Percentiles rank a stretch among this genome's conserved stretches.
These are phyloP conservation scores for Acer saccharum DNA, from an alignment of 345 rosid species.

Conservation along the genomic window DNA sequence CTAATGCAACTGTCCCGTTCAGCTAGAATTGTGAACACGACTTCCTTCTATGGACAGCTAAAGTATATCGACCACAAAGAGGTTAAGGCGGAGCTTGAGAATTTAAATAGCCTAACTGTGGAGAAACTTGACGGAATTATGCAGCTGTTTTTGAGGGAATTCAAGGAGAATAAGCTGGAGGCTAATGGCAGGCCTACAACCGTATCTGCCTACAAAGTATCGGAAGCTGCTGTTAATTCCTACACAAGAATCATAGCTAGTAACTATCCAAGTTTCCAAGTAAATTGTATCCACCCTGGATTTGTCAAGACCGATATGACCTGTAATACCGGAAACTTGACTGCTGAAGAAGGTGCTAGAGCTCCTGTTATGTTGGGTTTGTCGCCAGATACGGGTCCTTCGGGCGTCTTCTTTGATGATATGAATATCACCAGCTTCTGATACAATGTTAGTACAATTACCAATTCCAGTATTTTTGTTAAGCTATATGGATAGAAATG, in stretches of 20 bases:
- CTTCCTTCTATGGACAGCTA: constrained; percentile 23
- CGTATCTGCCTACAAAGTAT: neutral
- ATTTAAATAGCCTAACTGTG: constrained; percentile 6
- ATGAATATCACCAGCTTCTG: constrained; percentile 13
- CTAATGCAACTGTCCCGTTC: constrained; percentile 20
- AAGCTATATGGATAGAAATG: neutral
- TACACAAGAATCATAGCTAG: constrained; percentile 6
- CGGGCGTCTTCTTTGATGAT: constrained; percentile 8
- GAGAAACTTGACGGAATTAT: constrained; percentile 24
- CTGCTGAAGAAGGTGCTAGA: constrained; percentile 18
- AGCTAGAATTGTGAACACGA: constrained; percentile 24
- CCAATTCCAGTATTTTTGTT: neutral
- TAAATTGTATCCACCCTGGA: constrained; percentile 21
- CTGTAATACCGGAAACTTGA: constrained; percentile 2
- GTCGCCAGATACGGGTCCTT: constrained; percentile 17
- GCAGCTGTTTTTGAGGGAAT: constrained; percentile 12
- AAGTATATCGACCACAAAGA: constrained; percentile 9
- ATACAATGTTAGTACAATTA: neutral
- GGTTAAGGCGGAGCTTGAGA: neutral
- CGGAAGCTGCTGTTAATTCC: neutral
- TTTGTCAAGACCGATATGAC: constrained; percentile 12
- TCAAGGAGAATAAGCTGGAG: neutral
- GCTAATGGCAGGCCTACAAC: neutral
- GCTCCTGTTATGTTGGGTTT: constrained; percentile 25
- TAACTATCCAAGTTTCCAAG: constrained; percentile 10